phyloP scores from a whole-genome alignment of 2,329 filamentous ascomycete genomes.

The Stemphylium beticola region DNA sequence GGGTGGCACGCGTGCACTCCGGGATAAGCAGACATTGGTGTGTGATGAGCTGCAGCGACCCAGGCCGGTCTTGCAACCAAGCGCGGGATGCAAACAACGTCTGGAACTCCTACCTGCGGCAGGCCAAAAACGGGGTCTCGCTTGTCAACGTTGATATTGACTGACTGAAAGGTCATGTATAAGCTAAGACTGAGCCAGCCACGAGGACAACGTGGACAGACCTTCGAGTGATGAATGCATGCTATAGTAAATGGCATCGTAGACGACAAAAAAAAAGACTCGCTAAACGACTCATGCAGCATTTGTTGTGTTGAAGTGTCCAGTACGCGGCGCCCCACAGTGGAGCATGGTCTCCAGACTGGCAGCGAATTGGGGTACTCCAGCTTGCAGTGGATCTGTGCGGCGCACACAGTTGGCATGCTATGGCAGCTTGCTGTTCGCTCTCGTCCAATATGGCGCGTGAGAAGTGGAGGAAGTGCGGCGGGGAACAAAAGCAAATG shows the following conservation, averaged over 20 bases:
- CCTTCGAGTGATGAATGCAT: neutral
- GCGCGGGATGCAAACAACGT: constrained; percentile 30
- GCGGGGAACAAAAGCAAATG: constrained; percentile 17
- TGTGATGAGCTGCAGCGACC: constrained; percentile 40
- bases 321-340: constrained; percentile 29
- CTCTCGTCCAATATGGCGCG: constrained; percentile 23
- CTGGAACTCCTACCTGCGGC: constrained; percentile 10
- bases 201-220: neutral
- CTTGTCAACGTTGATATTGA: constrained; percentile 1
- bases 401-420: constrained; percentile 25
- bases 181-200: neutral
- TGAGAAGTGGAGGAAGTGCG: constrained; percentile 22
- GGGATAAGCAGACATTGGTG: constrained; percentile 34
- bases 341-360: constrained; percentile 19
- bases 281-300: constrained; percentile 11
- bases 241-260: neutral
- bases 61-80: constrained; percentile 27
- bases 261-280: neutral
- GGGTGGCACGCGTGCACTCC: constrained; percentile 18
- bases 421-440: constrained; percentile 11
- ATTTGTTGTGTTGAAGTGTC: constrained; percentile 15
- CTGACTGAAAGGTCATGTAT: neutral
- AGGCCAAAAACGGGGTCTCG: constrained; percentile 15
- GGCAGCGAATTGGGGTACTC: constrained; percentile 30
- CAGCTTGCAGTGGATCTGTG: constrained; percentile 12